A percentile compares a stretch with the other conserved stretches of the same genome.
These are phyloP conservation scores for Echinochloa phyllopogon DNA, from an alignment of 176 grass and related monocot genomes.

Conservation along the genomic window DNA sequence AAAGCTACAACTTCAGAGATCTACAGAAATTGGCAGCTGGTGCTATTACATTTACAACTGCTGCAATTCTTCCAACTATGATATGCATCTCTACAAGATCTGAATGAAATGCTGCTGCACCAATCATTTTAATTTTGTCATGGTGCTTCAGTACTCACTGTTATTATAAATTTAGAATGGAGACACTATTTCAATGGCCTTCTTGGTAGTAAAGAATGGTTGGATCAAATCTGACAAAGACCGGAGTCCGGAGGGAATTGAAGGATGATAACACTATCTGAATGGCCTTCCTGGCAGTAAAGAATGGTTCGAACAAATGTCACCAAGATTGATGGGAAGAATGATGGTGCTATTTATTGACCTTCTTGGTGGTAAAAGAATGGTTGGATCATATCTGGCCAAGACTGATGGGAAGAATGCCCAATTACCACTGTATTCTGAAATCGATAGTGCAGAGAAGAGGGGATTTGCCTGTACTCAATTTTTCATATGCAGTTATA, in stretches of 20 bases:
- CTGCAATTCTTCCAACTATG: slow-evolving; percentile 33
- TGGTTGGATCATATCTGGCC: slow-evolving; percentile 31
- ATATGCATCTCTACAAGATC: slow-evolving; percentile 32
- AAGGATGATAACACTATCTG: slow-evolving; percentile 20
- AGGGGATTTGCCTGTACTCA: slow-evolving; percentile 9
- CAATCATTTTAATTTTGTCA: slow-evolving; percentile 16
- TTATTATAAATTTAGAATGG: slow-evolving; percentile 23
- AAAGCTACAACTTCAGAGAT: slow-evolving; percentile 27
- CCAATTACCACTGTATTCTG: not conserved
- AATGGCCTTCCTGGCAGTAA: slow-evolving; percentile 23
- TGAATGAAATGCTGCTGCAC: slow-evolving; percentile 24
- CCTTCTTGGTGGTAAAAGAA: slow-evolving; percentile 23
- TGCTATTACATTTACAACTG: slow-evolving; percentile 46
- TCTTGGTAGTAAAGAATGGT: slow-evolving; percentile 33
- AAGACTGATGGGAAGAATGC: not conserved
- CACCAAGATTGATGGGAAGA: not conserved
- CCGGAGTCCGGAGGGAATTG: not conserved
- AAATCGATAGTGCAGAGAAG: slow-evolving; percentile 31
- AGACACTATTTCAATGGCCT: slow-evolving; percentile 22
- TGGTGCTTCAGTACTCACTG: slow-evolving; percentile 35
- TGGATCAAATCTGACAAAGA: not conserved
- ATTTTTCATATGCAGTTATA: not conserved
- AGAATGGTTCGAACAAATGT: slow-evolving; percentile 39
- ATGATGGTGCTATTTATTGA: slow-evolving; percentile 1
- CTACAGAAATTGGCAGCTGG: slow-evolving; percentile 31